Conservation (phyloP, 306 rosid species). For the Sechiopsis laciniata region DNA sequence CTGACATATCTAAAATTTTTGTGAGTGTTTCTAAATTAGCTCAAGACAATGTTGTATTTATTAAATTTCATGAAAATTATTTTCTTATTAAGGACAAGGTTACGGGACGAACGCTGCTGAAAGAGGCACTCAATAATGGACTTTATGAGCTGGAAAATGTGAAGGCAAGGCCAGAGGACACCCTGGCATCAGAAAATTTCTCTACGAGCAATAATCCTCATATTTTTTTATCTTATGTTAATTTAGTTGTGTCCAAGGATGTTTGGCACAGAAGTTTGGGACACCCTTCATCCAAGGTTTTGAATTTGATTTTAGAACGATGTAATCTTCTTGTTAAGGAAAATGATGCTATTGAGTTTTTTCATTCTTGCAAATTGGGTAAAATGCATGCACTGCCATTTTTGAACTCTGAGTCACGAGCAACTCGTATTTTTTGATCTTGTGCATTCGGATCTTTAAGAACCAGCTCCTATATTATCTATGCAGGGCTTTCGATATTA, state of each 20-base stretch:
- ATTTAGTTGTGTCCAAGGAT: neutral
- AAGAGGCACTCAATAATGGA: neutral
- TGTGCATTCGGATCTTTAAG: neutral
- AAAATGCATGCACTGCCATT: neutral
- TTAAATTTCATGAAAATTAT: neutral
- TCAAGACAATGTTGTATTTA: too few relatives aligned
- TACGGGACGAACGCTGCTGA: neutral
- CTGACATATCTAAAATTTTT: too few relatives aligned
- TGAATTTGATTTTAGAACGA: neutral
- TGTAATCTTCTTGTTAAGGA: neutral
- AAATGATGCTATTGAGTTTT: neutral
- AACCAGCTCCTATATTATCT: accelerated
- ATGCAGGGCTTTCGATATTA: neutral
- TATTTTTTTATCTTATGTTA: neutral
- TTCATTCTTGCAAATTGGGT: neutral
- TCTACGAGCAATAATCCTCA: too few relatives aligned
- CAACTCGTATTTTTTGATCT: neutral
- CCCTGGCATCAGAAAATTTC: too few relatives aligned
- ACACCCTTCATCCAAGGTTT: neutral
- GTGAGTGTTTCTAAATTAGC: too few relatives aligned
- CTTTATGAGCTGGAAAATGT: neutral
- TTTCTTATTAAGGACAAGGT: neutral
- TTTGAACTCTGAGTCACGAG: too few relatives aligned
- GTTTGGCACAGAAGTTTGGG: neutral
- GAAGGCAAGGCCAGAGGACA: too few relatives aligned